A percentile compares a stretch with the other conserved stretches of the same genome.
Evolutionary conservation across 805 yeast genomes (phyloP).

Genomic region (Schwanniomyces yamadae): DNA sequence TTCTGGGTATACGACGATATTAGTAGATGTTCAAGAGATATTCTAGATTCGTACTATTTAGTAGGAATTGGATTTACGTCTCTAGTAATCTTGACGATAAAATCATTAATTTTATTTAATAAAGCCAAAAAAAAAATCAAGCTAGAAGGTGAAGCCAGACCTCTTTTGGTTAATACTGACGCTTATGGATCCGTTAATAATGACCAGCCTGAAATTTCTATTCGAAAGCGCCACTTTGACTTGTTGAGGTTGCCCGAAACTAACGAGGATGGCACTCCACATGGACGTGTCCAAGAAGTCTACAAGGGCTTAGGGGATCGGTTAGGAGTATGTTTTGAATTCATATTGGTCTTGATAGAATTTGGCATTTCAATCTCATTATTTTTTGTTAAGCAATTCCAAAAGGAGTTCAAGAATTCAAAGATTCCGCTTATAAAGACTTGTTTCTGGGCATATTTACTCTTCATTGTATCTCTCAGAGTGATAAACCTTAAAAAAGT

Average conservation of each 20-base stretch:
- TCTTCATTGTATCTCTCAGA: conserved; percentile 39
- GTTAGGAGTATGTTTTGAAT: conserved; percentile 51
- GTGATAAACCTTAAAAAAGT: conserved; percentile 29
- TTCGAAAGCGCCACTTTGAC: conserved; percentile 66
- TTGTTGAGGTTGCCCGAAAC: conserved; percentile 52
- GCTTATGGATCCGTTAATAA: conserved; percentile 30
- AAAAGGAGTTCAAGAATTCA: conserved; percentile 31
- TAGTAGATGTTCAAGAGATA: conserved; percentile 48
- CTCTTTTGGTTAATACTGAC: conserved; percentile 31
- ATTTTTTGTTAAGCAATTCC: conserved; percentile 27
- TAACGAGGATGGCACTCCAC: conserved; percentile 60
- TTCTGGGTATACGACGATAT: conserved; percentile 65
- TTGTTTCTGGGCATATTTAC: conserved; percentile 45
- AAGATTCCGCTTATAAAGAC: conserved; percentile 26
- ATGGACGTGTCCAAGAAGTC: conserved; percentile 50
- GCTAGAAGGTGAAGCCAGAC: conserved; percentile 25
- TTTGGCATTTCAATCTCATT: conserved; percentile 36
- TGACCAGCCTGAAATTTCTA: conserved; percentile 12
- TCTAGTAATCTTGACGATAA: conserved; percentile 22
- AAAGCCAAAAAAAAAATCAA: conserved; percentile 10
- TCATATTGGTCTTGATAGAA: conserved; percentile 43
- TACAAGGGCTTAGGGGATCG: conserved; percentile 54
- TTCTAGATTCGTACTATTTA: conserved; percentile 36
- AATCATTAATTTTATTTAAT: conserved; percentile 15
- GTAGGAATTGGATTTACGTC: conserved; percentile 30